These are phyloP conservation scores for Porcisia hertigi DNA, from an alignment of 208 protist genomes.

Conservation along the genomic window DNA sequence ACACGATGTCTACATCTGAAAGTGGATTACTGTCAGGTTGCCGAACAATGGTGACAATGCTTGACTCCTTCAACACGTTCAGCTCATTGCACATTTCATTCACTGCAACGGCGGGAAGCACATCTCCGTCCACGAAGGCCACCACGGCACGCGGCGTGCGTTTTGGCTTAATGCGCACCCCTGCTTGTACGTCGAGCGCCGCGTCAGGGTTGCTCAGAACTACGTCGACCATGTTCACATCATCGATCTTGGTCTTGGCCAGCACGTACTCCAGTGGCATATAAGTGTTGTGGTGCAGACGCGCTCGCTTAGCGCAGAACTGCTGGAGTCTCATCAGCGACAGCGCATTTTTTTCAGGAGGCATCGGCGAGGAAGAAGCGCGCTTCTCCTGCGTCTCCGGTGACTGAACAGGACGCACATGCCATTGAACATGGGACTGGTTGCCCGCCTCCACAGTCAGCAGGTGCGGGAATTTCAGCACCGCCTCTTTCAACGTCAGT, in stretches of 20 bases:
- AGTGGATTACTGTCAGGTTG: constrained; percentile 40
- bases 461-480: constrained; percentile 45
- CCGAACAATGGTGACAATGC: constrained; percentile 52
- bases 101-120: constrained; percentile 47
- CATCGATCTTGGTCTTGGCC: constrained; percentile 25
- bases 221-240: constrained; percentile 35
- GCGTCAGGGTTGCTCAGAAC: constrained; percentile 26
- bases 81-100: constrained; percentile 67
- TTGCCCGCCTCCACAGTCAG: constrained; percentile 40
- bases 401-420: constrained; percentile 22
- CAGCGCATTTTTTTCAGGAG: constrained; percentile 11
- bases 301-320: constrained; percentile 20
- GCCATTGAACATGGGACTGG: constrained; percentile 29
- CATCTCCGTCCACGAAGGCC: constrained; percentile 82
- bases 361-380: constrained; percentile 21
- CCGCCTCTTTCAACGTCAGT: constrained; percentile 54
- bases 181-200: constrained; percentile 47
- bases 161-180: constrained; percentile 48
- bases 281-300: constrained; percentile 23
- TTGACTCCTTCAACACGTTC: constrained; percentile 47
- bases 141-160: constrained; percentile 38
- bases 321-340: constrained; percentile 21
- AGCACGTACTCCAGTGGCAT: constrained; percentile 44
- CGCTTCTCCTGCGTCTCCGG: background rate
- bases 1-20: constrained; percentile 46